These are phyloP conservation scores for Harringtonia lauricola DNA, from an alignment of 2,329 filamentous ascomycete genomes.

Conservation along the genomic window DNA sequence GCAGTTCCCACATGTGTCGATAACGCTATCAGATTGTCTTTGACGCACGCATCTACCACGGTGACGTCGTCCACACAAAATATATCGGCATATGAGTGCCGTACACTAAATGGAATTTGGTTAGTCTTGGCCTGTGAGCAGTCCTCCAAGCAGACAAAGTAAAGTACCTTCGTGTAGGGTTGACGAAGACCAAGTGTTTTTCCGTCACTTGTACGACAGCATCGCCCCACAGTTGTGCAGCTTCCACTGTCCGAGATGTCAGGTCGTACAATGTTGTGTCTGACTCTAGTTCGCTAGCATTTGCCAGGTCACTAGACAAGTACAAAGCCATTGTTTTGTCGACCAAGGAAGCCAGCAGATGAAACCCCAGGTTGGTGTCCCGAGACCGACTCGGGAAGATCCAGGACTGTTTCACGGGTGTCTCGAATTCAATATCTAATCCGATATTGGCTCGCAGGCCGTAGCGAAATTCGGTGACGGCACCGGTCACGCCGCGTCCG, in stretches of 20 bases:
- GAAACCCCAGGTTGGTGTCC: constrained; percentile 19
- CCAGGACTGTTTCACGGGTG: constrained; percentile 42
- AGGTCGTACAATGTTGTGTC: constrained; percentile 38
- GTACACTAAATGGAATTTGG: constrained; percentile 4
- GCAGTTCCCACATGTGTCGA: constrained; percentile 25
- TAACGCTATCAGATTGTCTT: constrained; percentile 27
- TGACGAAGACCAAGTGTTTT: constrained; percentile 28
- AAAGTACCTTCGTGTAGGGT: constrained; percentile 22
- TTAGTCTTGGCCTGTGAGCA: not conserved
- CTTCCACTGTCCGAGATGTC: constrained; percentile 38
- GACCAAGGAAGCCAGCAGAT: constrained; percentile 37
- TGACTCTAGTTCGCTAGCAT: constrained; percentile 30
- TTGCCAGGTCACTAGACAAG: constrained; percentile 35
- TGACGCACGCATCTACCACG: constrained; percentile 32
- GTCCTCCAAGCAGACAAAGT: not conserved
- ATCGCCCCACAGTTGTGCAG: constrained; percentile 23
- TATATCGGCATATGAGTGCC: not conserved
- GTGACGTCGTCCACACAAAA: constrained; percentile 2
- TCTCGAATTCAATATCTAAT: constrained; percentile 39
- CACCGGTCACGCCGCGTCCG: constrained; percentile 49
- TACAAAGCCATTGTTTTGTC: constrained; percentile 35
- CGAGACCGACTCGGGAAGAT: constrained; percentile 25
- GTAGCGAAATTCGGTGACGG: constrained; percentile 56
- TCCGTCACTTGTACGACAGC: constrained; percentile 45
- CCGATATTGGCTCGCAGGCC: constrained; percentile 60